These are phyloP conservation scores for Ramaria rubella DNA, from an alignment of 768 basidiomycete species.

Conservation along the genomic window DNA sequence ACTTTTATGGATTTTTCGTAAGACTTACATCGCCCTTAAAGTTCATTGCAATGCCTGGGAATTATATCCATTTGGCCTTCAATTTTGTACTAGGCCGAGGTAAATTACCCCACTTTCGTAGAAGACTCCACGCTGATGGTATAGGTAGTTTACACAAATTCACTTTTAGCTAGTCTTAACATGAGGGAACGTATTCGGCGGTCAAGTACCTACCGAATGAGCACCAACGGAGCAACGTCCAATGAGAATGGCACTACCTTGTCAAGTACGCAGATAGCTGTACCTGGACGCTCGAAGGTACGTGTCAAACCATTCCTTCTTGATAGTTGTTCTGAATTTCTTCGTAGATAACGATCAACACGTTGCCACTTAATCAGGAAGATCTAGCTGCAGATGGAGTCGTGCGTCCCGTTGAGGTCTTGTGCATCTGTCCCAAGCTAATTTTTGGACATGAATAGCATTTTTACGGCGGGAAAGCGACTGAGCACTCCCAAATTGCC, in stretches of 20 bases:
- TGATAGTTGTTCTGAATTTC: not conserved
- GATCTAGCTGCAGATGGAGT: not conserved
- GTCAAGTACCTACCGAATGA: not conserved
- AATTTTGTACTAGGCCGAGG: conserved; percentile 6
- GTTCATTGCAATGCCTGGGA: conserved; percentile 7
- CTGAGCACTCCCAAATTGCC: not conserved
- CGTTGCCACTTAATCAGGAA: not conserved
- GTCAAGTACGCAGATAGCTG: not conserved
- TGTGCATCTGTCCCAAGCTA: not conserved
- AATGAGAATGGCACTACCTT: not conserved
- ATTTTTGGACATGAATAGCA: not conserved
- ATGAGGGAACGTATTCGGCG: not conserved
- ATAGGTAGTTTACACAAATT: conserved; percentile 1
- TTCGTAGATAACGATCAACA: not conserved
- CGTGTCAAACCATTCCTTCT: not conserved
- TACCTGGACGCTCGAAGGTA: not conserved
- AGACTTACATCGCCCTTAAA: not conserved
- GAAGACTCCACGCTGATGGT: not conserved
- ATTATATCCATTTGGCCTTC: conserved; percentile 7
- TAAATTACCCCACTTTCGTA: not conserved
- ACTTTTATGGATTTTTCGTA: not conserved
- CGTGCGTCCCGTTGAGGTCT: not conserved
- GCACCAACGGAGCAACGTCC: not conserved
- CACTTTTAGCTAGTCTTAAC: conserved; percentile 5
- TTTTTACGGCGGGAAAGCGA: not conserved